Conservation (phyloP, 345 rosid genomes). For the Ceriops decandra region DNA sequence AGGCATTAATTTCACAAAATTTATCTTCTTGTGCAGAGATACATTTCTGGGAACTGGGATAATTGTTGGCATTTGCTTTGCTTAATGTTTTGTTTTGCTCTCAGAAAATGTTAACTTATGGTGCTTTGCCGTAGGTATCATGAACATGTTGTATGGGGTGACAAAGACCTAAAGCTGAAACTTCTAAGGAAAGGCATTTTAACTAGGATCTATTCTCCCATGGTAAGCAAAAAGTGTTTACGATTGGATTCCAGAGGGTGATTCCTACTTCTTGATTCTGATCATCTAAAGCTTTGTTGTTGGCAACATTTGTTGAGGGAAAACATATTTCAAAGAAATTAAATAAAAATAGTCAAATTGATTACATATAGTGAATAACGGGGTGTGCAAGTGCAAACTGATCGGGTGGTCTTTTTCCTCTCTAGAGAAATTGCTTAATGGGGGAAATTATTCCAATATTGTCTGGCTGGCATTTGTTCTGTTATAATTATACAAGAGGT, state of each 20-base stretch:
- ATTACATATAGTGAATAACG: background rate
- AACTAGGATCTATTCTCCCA: constrained; percentile 30
- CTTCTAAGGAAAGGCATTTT: constrained; percentile 30
- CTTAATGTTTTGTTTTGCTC: background rate
- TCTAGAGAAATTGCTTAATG: background rate
- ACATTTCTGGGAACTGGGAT: background rate
- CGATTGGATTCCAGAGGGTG: background rate
- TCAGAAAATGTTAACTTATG: background rate
- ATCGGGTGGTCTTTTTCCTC: background rate
- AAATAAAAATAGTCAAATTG: background rate
- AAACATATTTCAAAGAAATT: background rate
- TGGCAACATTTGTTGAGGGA: background rate
- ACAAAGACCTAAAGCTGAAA: constrained; percentile 31
- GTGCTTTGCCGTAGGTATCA: constrained; percentile 26
- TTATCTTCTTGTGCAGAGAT: background rate
- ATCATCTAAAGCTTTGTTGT: too few species aligned
- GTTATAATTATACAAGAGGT: too few species aligned
- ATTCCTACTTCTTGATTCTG: too few species aligned
- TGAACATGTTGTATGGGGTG: constrained; percentile 35
- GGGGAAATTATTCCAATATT: too few species aligned
- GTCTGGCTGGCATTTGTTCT: too few species aligned
- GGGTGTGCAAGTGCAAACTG: background rate
- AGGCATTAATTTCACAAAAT: constrained; percentile 12
- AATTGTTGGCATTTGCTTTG: background rate
- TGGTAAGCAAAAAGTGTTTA: constrained; percentile 16